Percentiles rank a stretch among this genome's conserved stretches.
These are phyloP conservation scores for Xerocomus brunneocitrinus DNA, from an alignment of 768 basidiomycete species.

Conservation along the genomic window DNA sequence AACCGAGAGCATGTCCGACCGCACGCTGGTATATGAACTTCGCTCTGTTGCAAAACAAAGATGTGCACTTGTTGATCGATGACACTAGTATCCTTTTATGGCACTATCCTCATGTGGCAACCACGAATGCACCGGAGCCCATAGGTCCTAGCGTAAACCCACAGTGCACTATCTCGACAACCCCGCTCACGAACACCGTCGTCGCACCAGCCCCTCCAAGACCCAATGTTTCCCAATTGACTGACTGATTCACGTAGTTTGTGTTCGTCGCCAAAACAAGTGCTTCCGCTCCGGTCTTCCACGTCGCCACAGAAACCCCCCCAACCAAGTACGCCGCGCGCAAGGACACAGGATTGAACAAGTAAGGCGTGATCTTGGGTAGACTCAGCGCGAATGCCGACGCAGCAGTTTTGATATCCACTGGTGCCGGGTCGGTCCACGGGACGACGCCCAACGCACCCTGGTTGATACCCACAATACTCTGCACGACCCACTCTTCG, in stretches of 20 bases:
- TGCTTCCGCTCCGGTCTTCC: constrained; percentile 39
- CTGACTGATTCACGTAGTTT: constrained; percentile 34
- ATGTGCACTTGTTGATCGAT: too few species aligned
- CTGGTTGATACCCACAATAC: constrained; percentile 64
- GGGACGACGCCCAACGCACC: constrained; percentile 52
- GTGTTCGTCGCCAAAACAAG: constrained; percentile 52
- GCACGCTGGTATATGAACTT: too few species aligned
- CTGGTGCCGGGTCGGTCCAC: constrained; percentile 48
- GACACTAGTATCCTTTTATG: too few species aligned
- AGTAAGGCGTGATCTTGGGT: constrained; percentile 42
- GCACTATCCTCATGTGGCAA: background rate
- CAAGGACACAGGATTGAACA: constrained; percentile 39
- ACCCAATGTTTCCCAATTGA: constrained; percentile 31
- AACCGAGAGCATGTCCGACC: too few species aligned
- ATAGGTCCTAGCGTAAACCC: constrained; percentile 25
- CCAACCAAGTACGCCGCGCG: constrained; percentile 37
- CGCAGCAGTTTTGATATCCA: constrained; percentile 49
- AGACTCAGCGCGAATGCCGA: constrained; percentile 46
- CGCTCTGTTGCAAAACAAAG: too few species aligned
- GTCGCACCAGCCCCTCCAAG: constrained; percentile 5
- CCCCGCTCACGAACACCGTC: constrained; percentile 16
- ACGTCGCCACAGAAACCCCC: constrained; percentile 48
- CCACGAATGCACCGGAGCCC: constrained; percentile 20
- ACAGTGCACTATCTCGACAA: background rate
- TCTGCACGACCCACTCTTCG: constrained; percentile 62